phyloP scores from a whole-genome alignment of 208 protist species.

The Zelonia costaricensis region DNA sequence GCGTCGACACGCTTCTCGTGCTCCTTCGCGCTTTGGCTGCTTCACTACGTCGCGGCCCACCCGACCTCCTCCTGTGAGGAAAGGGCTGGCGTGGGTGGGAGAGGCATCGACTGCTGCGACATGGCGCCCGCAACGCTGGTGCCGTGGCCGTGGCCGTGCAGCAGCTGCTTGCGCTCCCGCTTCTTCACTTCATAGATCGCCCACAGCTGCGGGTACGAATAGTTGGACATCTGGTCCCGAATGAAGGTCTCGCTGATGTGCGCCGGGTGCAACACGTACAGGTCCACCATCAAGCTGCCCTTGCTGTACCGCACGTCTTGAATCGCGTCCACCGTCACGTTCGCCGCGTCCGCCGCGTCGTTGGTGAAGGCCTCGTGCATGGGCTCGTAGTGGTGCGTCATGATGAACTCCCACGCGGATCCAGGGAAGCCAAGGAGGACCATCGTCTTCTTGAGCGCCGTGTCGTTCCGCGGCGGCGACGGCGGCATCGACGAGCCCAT shows the following conservation, averaged over 20 bases:
- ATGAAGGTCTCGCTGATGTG: constrained; percentile 7
- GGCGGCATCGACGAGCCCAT: neutral
- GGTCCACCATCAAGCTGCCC: constrained; percentile 28
- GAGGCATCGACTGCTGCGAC: neutral
- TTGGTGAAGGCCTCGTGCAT: constrained; percentile 31
- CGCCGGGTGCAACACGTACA: constrained; percentile 28
- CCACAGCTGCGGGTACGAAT: constrained; percentile 24
- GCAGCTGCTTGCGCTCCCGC: constrained; percentile 23
- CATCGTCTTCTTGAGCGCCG: constrained; percentile 24
- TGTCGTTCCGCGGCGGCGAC: constrained; percentile 9
- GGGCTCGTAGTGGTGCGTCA: constrained; percentile 30
- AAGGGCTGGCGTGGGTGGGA: neutral
- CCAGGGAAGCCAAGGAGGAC: constrained; percentile 32
- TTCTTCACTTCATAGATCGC: constrained; percentile 28
- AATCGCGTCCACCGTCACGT: constrained; percentile 21
- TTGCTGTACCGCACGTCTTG: constrained; percentile 32
- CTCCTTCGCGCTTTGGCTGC: no score
- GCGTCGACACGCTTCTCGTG: no score
- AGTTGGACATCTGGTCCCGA: constrained; percentile 29
- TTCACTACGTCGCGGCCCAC: constrained; percentile 9
- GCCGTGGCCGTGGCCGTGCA: constrained; percentile 10
- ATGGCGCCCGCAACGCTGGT: neutral
- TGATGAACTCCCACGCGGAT: constrained; percentile 29
- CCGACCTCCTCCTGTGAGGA: constrained; percentile 26
- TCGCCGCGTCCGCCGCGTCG: constrained; percentile 15